Conservation (phyloP, 305 asterid species). For the Fraxinus dipetala region DNA sequence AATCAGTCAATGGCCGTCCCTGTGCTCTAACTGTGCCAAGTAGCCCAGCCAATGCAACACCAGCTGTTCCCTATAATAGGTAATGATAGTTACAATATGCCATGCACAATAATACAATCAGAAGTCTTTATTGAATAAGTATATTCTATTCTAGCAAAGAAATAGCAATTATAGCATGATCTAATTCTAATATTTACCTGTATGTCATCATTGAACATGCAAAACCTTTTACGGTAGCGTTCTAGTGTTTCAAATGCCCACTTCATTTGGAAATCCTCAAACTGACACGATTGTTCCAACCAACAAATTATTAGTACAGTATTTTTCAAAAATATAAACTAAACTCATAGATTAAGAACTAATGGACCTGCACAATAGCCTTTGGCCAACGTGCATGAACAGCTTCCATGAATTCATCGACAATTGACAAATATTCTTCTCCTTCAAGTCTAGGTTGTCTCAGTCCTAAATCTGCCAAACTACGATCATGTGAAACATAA, state of each 20-base stretch:
- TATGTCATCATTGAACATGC: constrained; percentile 99
- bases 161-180: not conserved
- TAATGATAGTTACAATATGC: constrained; percentile 28
- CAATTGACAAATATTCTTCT: constrained; percentile 81
- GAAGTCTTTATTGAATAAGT: constrained; percentile 14
- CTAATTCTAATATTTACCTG: constrained; percentile 54
- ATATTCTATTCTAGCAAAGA: constrained; percentile 10
- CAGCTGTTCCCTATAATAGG: constrained; percentile 87
- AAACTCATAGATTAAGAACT: constrained; percentile 20
- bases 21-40: constrained; percentile 97
- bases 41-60: constrained; percentile 98
- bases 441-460: constrained; percentile 96
- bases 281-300: constrained; percentile 46
- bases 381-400: constrained; percentile 99
- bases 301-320: constrained; percentile 20
- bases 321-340: constrained; percentile 14
- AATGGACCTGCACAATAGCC: constrained; percentile 95
- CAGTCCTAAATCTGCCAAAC: constrained; percentile 87
- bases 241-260: constrained; percentile 99
- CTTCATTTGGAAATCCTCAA: constrained; percentile 98
- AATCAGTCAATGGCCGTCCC: constrained; percentile 83
- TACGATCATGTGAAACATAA: constrained; percentile 27
- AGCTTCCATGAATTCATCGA: constrained; percentile 99
- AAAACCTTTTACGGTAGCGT: constrained; percentile 83
- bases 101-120: constrained; percentile 13